These are phyloP conservation scores for Metarhizium brunneum DNA, from an alignment of 2,329 filamentous ascomycete genomes.

Conservation along the genomic window DNA sequence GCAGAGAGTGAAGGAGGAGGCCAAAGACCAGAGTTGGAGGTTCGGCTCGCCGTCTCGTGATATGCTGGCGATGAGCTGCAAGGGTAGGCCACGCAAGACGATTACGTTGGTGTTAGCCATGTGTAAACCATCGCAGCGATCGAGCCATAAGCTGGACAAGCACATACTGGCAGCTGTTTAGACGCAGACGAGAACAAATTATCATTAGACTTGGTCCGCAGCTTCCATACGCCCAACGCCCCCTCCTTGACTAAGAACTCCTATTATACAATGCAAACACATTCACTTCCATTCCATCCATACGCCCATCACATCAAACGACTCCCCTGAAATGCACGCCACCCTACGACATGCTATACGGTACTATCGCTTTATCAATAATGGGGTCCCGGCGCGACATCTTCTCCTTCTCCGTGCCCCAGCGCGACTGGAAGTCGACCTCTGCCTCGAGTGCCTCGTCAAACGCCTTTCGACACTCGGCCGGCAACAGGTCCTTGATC, in stretches of 20 bases:
- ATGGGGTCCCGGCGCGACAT: conserved; percentile 41
- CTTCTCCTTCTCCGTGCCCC: conserved; percentile 59
- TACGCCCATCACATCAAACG: not conserved
- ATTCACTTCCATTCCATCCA: not conserved
- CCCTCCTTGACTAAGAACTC: not conserved
- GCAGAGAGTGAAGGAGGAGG: too few relatives aligned
- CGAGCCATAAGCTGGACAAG: too few relatives aligned
- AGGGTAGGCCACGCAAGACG: too few relatives aligned
- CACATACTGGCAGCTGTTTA: not conserved
- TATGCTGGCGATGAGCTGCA: too few relatives aligned
- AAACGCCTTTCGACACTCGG: conserved; percentile 65
- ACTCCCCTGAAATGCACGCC: not conserved
- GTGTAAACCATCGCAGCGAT: too few relatives aligned
- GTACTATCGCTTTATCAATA: conserved; percentile 57
- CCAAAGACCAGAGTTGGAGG: too few relatives aligned
- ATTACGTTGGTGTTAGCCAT: too few relatives aligned
- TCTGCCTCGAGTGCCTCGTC: conserved; percentile 57
- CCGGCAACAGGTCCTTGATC: conserved; percentile 54
- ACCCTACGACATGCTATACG: conserved; percentile 35
- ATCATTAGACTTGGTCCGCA: not conserved
- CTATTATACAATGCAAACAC: not conserved
- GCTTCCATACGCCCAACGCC: not conserved
- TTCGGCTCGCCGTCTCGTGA: too few relatives aligned
- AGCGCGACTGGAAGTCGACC: conserved; percentile 61
- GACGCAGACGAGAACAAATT: not conserved